phyloP scores from a whole-genome alignment of 1,139 yeast species.

The Eremothecium sinecaudum region DNA sequence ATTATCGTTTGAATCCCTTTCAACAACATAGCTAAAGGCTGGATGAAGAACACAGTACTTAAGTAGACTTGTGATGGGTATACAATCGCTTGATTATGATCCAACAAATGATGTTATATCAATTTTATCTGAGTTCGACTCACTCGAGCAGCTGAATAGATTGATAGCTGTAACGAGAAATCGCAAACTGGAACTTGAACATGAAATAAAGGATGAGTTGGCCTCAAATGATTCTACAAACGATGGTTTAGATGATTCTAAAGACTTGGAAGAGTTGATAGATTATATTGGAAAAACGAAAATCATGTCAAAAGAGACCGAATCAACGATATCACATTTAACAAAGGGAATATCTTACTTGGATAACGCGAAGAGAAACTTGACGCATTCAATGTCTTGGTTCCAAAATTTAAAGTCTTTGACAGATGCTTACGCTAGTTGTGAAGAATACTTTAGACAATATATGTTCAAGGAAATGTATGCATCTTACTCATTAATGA shows the following conservation, averaged over 20 bases:
- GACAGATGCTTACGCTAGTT: conserved; percentile 62
- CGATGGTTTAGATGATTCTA: conserved; percentile 26
- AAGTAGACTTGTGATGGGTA: no score
- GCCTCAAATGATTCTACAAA: conserved; percentile 11
- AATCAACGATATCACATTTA: conserved; percentile 53
- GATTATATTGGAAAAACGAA: conserved; percentile 38
- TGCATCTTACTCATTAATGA: conserved; percentile 63
- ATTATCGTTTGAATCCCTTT: no score
- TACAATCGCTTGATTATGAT: conserved; percentile 34
- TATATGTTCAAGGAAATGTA: conserved; percentile 59
- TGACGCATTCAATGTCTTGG: conserved; percentile 76
- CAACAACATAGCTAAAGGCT: no score
- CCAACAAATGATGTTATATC: conserved; percentile 35
- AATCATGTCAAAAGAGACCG: conserved; percentile 46
- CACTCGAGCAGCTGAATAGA: conserved; percentile 41
- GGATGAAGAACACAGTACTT: no score
- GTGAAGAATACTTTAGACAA: conserved; percentile 40
- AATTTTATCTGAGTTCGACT: conserved; percentile 35
- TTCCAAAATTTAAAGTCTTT: conserved; percentile 82
- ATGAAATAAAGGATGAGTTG: conserved; percentile 34
- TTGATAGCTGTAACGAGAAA: conserved; percentile 35
- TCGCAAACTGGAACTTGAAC: conserved; percentile 42
- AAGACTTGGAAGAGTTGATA: conserved; percentile 29
- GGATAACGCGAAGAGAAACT: conserved; percentile 73
- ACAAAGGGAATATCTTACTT: conserved; percentile 69